Conservation (phyloP, 2,329 filamentous ascomycete species). For the Fusarium sp. region DNA sequence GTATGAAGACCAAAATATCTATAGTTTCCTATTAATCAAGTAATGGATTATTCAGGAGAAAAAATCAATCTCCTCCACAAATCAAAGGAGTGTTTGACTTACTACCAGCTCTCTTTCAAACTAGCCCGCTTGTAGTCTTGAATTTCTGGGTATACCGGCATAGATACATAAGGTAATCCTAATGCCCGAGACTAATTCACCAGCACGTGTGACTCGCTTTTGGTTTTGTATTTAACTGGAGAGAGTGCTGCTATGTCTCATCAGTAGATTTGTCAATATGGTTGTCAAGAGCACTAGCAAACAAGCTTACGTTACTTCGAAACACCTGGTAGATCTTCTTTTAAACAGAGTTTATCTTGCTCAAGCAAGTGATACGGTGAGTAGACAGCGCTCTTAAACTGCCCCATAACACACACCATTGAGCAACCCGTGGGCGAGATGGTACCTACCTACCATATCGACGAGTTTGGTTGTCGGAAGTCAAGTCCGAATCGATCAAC, state of each 20-base stretch:
- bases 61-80: neutral
- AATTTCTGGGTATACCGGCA: neutral
- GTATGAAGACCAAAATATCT: neutral
- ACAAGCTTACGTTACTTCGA: neutral
- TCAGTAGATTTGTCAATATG: neutral
- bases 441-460: neutral
- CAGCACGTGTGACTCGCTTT: neutral
- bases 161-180: neutral
- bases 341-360: neutral
- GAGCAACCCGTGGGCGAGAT: conserved; percentile 9
- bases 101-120: neutral
- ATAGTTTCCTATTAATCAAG: neutral
- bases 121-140: neutral
- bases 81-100: neutral
- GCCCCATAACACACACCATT: neutral
- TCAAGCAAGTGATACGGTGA: too few species aligned
- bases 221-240: neutral
- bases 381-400: neutral
- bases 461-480: neutral
- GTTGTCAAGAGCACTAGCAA: neutral
- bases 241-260: neutral
- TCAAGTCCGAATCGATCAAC: conserved; percentile 9
- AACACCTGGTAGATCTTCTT: too few species aligned
- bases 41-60: neutral
- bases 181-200: neutral